A percentile compares a stretch with the other conserved stretches of the same genome.
Conservation (phyloP, 2,329 filamentous ascomycete species). For the Tolypocladium cylindrosporum region DNA sequence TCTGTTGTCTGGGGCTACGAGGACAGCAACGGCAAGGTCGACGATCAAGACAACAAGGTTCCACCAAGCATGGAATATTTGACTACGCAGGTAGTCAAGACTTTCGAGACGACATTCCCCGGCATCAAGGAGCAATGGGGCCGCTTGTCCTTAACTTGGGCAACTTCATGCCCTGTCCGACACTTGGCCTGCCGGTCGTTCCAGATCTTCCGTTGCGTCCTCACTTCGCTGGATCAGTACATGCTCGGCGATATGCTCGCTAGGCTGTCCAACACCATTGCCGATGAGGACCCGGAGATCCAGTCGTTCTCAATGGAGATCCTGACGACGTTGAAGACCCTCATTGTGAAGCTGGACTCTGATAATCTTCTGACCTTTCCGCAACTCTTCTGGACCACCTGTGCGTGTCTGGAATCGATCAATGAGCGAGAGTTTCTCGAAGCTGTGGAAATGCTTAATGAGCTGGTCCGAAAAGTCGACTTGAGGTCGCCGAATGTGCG, state of each 20-base stretch:
- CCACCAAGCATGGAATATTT: slow-evolving; percentile 81
- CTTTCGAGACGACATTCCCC: slow-evolving; percentile 77
- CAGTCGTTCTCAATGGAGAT: slow-evolving; percentile 98
- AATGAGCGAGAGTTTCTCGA: slow-evolving; percentile 93
- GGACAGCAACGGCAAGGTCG: slow-evolving; percentile 73
- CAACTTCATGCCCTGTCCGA: slow-evolving; percentile 88
- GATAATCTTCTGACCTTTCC: slow-evolving; percentile 80
- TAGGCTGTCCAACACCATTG: slow-evolving; percentile 89
- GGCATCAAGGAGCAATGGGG: slow-evolving; percentile 88
- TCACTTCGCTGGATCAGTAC: slow-evolving; percentile 78
- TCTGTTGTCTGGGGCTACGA: slow-evolving; percentile 91
- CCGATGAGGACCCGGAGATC: slow-evolving; percentile 87
- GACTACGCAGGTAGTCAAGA: slow-evolving; percentile 69
- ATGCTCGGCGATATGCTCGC: slow-evolving; percentile 98
- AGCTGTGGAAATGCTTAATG: slow-evolving; percentile 82
- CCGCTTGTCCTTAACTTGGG: slow-evolving; percentile 84
- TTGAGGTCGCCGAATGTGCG: slow-evolving; percentile 61
- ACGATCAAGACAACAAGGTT: slow-evolving; percentile 67
- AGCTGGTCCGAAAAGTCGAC: slow-evolving; percentile 75
- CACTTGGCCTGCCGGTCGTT: slow-evolving; percentile 95
- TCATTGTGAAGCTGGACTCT: slow-evolving; percentile 75
- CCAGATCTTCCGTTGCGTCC: slow-evolving; percentile 90
- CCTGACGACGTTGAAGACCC: slow-evolving; percentile 81
- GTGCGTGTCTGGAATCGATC: slow-evolving; percentile 91
- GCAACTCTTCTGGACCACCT: slow-evolving; percentile 96